Evolutionary conservation across 1,284 basidiomycete species (phyloP).

Genomic region (Cerrena zonata): DNA sequence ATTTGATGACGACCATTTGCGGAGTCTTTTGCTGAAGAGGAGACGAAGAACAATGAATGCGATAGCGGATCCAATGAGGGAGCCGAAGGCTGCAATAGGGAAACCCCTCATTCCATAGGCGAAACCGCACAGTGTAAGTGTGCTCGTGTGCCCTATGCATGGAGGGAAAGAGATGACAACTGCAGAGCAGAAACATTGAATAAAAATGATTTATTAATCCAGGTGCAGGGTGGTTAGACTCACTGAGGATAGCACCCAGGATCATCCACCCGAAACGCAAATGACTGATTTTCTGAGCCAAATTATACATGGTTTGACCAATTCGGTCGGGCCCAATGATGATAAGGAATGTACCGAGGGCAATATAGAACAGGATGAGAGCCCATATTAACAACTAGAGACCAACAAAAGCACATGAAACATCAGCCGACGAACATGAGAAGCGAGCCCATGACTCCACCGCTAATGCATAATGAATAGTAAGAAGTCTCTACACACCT

Average conservation of each 20-base stretch:
- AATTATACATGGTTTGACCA: conserved; percentile 65
- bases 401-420: not conserved
- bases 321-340: conserved; percentile 59
- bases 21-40: conserved; percentile 51
- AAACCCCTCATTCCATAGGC: conserved; percentile 77
- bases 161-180: conserved; percentile 75
- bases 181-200: conserved; percentile 20
- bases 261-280: conserved; percentile 59
- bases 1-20: conserved; percentile 53
- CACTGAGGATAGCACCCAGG: conserved; percentile 49
- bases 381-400: conserved; percentile 39
- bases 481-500: conserved; percentile 9
- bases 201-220: not conserved
- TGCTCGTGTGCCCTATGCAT: conserved; percentile 67
- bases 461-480: conserved; percentile 6
- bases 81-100: conserved; percentile 54
- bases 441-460: conserved; percentile 1
- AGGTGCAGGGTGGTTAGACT: conserved; percentile 13
- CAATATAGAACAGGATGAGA: conserved; percentile 40
- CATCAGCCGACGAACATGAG: too few relatives aligned
- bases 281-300: conserved; percentile 56
- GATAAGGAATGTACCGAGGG: conserved; percentile 39
- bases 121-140: conserved; percentile 67
- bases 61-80: conserved; percentile 62
- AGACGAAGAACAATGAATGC: conserved; percentile 60